Conservation (phyloP, 2,329 filamentous ascomycete species). For the Fusarium buxicola region DNA sequence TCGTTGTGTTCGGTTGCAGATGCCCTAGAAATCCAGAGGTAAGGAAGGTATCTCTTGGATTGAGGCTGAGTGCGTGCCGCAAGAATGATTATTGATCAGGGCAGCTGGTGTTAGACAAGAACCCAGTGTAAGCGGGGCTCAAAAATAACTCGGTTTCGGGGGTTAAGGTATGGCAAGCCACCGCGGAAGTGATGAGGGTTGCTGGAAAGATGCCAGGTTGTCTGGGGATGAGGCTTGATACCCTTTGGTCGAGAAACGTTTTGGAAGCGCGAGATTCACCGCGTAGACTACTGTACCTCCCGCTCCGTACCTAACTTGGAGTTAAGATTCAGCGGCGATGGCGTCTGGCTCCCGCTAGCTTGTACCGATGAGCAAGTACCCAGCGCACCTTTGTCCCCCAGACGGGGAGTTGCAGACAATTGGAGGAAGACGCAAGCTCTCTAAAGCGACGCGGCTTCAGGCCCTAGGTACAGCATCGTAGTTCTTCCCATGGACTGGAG, state of each 20-base stretch:
- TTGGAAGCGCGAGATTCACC: constrained; percentile 17
- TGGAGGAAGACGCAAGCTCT: too few relatives aligned
- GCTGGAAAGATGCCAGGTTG: constrained; percentile 10
- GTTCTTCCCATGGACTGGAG: neutral
- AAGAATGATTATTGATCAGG: constrained; percentile 27
- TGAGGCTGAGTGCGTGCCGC: neutral
- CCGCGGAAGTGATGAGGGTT: neutral
- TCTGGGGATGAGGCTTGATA: constrained; percentile 23
- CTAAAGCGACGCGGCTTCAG: too few relatives aligned
- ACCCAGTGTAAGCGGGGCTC: constrained; percentile 3
- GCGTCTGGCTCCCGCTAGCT: neutral
- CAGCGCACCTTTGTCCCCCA: too few relatives aligned
- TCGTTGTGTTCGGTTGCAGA: constrained; percentile 5
- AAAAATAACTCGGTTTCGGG: constrained; percentile 8
- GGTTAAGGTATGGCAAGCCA: constrained; percentile 1
- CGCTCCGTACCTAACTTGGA: constrained; percentile 1
- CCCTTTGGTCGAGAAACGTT: constrained; percentile 15
- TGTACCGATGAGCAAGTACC: too few relatives aligned
- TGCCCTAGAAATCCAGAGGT: constrained; percentile 1
- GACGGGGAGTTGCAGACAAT: too few relatives aligned
- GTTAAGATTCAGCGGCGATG: too few relatives aligned
- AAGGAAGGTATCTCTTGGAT: neutral
- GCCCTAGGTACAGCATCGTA: neutral
- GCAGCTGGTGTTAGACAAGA: constrained; percentile 27
- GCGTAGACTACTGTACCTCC: constrained; percentile 1